Conservation (phyloP, 805 yeast genomes). For the Cyberlindnera maclurae region DNA sequence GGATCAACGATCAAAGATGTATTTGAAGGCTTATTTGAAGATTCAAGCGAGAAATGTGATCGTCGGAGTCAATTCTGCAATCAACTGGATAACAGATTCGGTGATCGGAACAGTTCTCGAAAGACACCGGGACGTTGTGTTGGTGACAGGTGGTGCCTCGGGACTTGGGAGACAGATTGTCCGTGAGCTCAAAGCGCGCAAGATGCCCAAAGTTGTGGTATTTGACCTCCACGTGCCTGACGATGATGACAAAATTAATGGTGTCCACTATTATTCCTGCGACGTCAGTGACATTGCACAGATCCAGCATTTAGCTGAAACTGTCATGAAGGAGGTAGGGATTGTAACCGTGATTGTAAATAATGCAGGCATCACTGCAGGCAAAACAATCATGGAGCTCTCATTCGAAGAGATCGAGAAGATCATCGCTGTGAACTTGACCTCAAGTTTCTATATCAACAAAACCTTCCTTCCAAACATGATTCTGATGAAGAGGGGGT, state of each 20-base stretch:
- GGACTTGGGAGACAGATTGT: conserved; percentile 75
- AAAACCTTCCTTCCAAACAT: conserved; percentile 70
- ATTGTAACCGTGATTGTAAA: conserved; percentile 63
- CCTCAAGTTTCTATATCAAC: conserved; percentile 63
- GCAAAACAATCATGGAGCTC: conserved; percentile 48
- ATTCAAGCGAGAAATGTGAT: conserved; percentile 19
- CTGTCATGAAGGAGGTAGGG: conserved; percentile 45
- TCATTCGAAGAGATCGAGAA: conserved; percentile 52
- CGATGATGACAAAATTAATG: conserved; percentile 23
- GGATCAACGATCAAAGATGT: conserved; percentile 1
- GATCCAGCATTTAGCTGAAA: conserved; percentile 33
- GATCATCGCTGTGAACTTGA: conserved; percentile 59
- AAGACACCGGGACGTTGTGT: conserved; percentile 49
- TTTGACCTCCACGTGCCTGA: conserved; percentile 45
- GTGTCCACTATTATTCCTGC: conserved; percentile 53
- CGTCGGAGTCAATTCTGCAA: conserved; percentile 3
- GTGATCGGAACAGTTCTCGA: conserved; percentile 48
- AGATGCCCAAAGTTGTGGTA: conserved; percentile 49
- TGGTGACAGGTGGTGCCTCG: conserved; percentile 78
- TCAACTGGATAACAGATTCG: conserved; percentile 25
- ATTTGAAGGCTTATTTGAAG: conserved; percentile 5
- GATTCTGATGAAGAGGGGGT: conserved; percentile 57
- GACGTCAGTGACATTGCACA: conserved; percentile 55
- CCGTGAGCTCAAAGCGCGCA: conserved; percentile 32
- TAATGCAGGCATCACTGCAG: conserved; percentile 75